Conservation (phyloP, 495 filamentous ascomycete species). For the Pseudevernia furfuracea region DNA sequence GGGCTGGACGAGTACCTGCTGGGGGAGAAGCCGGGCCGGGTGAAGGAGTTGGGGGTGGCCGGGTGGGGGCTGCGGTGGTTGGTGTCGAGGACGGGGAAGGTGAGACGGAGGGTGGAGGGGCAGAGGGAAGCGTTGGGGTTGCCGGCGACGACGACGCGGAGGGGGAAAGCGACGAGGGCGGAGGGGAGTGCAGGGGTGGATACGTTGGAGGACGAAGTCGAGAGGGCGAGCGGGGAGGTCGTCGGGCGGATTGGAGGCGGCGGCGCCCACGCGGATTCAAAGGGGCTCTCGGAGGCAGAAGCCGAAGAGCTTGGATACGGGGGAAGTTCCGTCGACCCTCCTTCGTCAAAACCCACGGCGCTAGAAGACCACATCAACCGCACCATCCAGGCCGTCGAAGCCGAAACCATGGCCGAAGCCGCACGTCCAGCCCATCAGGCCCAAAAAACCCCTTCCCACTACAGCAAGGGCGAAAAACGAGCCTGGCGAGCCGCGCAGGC, state of each 20-base stretch:
- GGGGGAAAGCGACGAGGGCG: not conserved
- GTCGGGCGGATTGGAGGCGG: conserved; percentile 4
- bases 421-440: not conserved
- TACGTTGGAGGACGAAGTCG: conserved; percentile 1
- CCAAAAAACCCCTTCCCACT: not conserved
- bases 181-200: not conserved
- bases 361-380: not conserved
- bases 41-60: conserved; percentile 76
- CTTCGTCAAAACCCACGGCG: not conserved
- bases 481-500: not conserved
- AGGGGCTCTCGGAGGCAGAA: not conserved
- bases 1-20: conserved; percentile 88
- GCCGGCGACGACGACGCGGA: conserved; percentile 16
- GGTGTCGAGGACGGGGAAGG: conserved; percentile 63
- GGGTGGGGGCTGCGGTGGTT: conserved; percentile 85
- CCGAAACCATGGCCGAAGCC: not conserved
- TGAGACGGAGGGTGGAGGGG: conserved; percentile 50
- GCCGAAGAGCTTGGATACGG: not conserved
- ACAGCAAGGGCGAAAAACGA: not conserved
- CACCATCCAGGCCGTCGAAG: not conserved
- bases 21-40: conserved; percentile 58
- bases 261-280: too few relatives aligned
- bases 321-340: not conserved
- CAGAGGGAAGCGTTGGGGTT: conserved; percentile 49
- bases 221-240: conserved; percentile 5